These are phyloP conservation scores for Skeletonema tropicum DNA, from an alignment of 108 stramenopile species.

Conservation along the genomic window DNA sequence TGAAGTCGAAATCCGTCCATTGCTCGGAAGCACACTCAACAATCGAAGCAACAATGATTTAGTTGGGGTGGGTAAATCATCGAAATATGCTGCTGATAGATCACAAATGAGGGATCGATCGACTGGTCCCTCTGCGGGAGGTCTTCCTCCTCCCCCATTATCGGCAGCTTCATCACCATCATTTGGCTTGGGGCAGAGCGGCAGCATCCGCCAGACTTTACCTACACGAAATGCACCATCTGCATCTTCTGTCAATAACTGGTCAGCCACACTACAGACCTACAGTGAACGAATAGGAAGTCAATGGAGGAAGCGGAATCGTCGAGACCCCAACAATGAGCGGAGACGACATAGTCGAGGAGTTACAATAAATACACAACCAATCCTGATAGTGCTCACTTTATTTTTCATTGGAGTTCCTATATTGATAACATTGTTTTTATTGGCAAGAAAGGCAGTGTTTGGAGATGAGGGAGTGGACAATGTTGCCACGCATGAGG, in stretches of 20 bases:
- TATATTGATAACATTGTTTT: conserved; percentile 36
- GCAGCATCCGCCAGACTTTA: neutral
- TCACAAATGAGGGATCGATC: conserved; percentile 5
- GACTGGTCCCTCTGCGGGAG: neutral
- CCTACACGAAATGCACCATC: neutral
- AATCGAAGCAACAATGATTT: neutral
- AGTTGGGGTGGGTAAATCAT: neutral
- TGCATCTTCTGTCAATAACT: neutral
- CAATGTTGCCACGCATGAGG: conserved; percentile 31
- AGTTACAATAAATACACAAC: conserved; percentile 21
- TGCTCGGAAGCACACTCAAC: conserved; percentile 11
- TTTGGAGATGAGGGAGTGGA: conserved; percentile 41
- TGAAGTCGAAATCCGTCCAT: conserved; percentile 30
- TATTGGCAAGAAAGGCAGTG: conserved; percentile 38
- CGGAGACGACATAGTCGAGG: neutral
- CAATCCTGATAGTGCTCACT: conserved; percentile 21
- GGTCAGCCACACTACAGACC: conserved; percentile 2
- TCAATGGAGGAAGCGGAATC: conserved; percentile 6
- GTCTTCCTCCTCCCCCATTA: neutral
- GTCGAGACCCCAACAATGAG: neutral
- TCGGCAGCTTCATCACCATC: neutral
- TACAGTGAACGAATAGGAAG: conserved; percentile 4
- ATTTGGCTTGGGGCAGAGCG: neutral
- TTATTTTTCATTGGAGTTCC: conserved; percentile 44
- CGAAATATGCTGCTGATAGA: neutral